These are phyloP conservation scores for Diutina sp. DNA, from an alignment of 1,139 yeast genomes.

Conservation along the genomic window DNA sequence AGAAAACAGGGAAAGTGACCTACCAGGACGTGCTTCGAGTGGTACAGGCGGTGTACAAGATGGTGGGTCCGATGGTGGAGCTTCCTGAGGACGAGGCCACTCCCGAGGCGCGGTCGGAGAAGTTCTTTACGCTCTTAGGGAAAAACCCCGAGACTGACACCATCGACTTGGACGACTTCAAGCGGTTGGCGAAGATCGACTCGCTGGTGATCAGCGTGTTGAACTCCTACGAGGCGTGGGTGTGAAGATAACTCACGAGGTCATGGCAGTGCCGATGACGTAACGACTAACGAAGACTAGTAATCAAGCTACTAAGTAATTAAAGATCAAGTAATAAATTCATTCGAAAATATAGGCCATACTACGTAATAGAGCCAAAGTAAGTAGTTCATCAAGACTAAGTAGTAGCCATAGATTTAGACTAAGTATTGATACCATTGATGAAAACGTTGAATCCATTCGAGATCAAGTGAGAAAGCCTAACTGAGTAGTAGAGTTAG, in stretches of 20 bases:
- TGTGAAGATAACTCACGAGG: conserved; percentile 16
- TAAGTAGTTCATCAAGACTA: too few species aligned
- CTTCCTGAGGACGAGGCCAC: conserved; percentile 87
- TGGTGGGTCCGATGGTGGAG: conserved; percentile 93
- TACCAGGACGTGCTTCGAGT: conserved; percentile 73
- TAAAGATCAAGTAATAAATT: too few species aligned
- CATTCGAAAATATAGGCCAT: too few species aligned
- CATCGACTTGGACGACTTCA: conserved; percentile 70
- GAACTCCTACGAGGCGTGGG: conserved; percentile 68
- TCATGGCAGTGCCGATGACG: background rate
- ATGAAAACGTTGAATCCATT: too few species aligned
- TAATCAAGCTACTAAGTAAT: too few species aligned
- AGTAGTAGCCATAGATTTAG: too few species aligned
- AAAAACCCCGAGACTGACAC: conserved; percentile 52
- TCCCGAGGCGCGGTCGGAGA: conserved; percentile 77
- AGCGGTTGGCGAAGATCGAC: conserved; percentile 68
- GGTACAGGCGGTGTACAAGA: conserved; percentile 75
- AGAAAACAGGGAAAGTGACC: conserved; percentile 60
- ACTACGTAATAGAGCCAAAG: too few species aligned
- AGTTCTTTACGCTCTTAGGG: conserved; percentile 64
- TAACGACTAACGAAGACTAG: too few species aligned
- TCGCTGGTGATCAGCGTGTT: conserved; percentile 74
- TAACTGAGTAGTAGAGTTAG: too few species aligned
- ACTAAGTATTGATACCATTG: too few species aligned
- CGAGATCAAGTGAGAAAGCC: too few species aligned